Evolutionary conservation across 306 rosid genomes (phyloP).

Genomic region (Cicer bijugum): DNA sequence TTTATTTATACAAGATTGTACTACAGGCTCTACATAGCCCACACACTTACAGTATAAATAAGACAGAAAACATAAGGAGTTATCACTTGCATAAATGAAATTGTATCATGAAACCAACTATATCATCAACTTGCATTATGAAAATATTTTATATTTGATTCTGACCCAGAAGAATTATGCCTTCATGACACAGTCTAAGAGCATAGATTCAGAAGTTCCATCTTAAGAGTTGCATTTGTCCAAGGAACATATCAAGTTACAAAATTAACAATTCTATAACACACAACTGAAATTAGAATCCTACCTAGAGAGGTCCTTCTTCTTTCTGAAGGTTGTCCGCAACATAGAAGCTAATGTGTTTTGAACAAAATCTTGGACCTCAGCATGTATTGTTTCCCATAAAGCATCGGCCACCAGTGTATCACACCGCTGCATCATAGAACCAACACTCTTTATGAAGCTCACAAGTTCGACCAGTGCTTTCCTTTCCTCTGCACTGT

Average conservation of each 20-base stretch:
- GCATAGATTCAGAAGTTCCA: conserved; percentile 31
- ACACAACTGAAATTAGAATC: conserved; percentile 37
- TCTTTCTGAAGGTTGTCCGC: conserved; percentile 93
- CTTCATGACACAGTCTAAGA: conserved; percentile 28
- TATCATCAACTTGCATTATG: not conserved
- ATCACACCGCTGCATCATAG: conserved; percentile 93
- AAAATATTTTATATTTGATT: conserved; percentile 31
- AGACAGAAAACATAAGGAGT: not conserved
- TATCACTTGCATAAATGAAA: conserved; percentile 16
- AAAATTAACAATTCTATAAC: conserved; percentile 19
- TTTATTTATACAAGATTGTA: not conserved
- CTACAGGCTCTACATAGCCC: conserved; percentile 27
- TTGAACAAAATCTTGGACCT: conserved; percentile 99
- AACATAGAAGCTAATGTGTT: conserved; percentile 92
- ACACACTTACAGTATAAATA: conserved; percentile 9
- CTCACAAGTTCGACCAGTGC: conserved; percentile 90
- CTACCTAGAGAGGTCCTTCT: conserved; percentile 96
- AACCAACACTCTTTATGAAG: conserved; percentile 94
- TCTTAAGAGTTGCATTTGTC: conserved; percentile 11
- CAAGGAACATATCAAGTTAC: conserved; percentile 22
- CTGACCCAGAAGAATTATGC: not conserved
- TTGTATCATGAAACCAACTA: conserved; percentile 39
- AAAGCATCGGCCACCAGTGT: conserved; percentile 96
- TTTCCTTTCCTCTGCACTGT: conserved; percentile 87
- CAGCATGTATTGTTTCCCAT: conserved; percentile 98